These are phyloP conservation scores for Suillus decipiens DNA, from an alignment of 768 basidiomycete genomes.

Conservation along the genomic window DNA sequence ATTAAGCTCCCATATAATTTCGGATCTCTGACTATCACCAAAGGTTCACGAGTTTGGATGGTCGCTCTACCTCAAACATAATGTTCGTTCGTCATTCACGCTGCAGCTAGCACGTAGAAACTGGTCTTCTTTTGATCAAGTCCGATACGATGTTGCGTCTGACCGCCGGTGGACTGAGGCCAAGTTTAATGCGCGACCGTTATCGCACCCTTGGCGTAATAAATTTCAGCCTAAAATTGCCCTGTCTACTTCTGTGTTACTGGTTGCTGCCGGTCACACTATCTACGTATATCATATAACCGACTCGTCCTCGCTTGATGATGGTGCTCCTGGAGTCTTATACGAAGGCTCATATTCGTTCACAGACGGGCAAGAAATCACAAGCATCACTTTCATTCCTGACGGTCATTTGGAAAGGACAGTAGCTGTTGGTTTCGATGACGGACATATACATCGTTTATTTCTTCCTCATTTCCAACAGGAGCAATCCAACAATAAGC, in stretches of 20 bases:
- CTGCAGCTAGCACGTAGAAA: slow-evolving; percentile 41
- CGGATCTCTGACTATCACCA: slow-evolving; percentile 1
- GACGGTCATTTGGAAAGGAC: slow-evolving; percentile 46
- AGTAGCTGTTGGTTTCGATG: slow-evolving; percentile 57
- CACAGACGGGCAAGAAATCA: slow-evolving; percentile 49
- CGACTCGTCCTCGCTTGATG: slow-evolving; percentile 3
- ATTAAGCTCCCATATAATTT: slow-evolving; percentile 18
- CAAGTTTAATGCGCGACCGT: slow-evolving; percentile 62
- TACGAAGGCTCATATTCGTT: slow-evolving; percentile 51
- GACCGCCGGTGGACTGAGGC: slow-evolving; percentile 55
- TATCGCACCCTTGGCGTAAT: slow-evolving; percentile 58
- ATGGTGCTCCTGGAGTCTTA: slow-evolving; percentile 18
- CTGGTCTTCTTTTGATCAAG: slow-evolving; percentile 48
- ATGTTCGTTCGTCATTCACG: slow-evolving; percentile 58
- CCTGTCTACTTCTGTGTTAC: slow-evolving; percentile 52
- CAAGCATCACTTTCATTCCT: slow-evolving; percentile 50
- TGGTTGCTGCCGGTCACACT: slow-evolving; percentile 60
- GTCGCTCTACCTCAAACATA: slow-evolving; percentile 48
- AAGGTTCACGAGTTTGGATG: slow-evolving; percentile 69
- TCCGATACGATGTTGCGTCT: slow-evolving; percentile 51
- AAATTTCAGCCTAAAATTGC: slow-evolving; percentile 60
- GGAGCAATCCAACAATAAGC: slow-evolving; percentile 11
- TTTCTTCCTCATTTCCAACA: slow-evolving; percentile 27
- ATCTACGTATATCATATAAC: slow-evolving; percentile 62
- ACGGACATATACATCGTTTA: slow-evolving; percentile 58